These are phyloP conservation scores for Houttuynia cordata DNA, from an alignment of 164 flowering plant genomes.

Conservation along the genomic window DNA sequence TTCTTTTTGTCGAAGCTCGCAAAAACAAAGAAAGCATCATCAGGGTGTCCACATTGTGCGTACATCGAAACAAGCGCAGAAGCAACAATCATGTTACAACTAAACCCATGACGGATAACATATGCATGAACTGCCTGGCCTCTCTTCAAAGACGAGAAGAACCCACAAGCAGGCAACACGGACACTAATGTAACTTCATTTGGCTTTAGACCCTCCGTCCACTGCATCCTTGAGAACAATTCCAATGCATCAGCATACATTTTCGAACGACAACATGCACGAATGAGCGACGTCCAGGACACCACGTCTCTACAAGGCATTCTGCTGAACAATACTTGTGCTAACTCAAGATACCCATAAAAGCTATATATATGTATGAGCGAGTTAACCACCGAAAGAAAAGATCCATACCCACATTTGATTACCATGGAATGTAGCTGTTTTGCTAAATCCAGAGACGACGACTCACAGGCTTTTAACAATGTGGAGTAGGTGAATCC, in stretches of 20 bases:
- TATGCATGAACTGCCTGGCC: not conserved
- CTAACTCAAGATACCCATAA: not conserved
- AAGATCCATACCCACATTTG: not conserved
- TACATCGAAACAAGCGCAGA: conserved; percentile 7
- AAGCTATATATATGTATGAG: not conserved
- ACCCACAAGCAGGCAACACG: conserved; percentile 1
- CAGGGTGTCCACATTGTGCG: conserved; percentile 5
- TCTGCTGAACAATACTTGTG: not conserved
- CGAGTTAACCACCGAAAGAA: not conserved
- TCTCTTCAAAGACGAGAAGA: not conserved
- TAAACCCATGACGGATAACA: not conserved
- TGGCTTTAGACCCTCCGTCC: not conserved
- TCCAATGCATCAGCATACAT: not conserved
- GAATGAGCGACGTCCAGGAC: not conserved
- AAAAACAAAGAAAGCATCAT: conserved; percentile 1
- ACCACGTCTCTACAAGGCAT: not conserved
- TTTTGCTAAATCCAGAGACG: not conserved
- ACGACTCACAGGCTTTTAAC: not conserved
- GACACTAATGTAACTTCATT: not conserved
- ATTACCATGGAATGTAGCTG: not conserved
- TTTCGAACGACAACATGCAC: not conserved
- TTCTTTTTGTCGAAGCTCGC: not conserved
- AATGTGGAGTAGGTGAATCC: conserved; percentile 1
- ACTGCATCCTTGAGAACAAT: not conserved
- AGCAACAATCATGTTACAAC: not conserved